Evolutionary conservation across 768 basidiomycete genomes (phyloP).

Genomic region (Pisolithus orientalis): DNA sequence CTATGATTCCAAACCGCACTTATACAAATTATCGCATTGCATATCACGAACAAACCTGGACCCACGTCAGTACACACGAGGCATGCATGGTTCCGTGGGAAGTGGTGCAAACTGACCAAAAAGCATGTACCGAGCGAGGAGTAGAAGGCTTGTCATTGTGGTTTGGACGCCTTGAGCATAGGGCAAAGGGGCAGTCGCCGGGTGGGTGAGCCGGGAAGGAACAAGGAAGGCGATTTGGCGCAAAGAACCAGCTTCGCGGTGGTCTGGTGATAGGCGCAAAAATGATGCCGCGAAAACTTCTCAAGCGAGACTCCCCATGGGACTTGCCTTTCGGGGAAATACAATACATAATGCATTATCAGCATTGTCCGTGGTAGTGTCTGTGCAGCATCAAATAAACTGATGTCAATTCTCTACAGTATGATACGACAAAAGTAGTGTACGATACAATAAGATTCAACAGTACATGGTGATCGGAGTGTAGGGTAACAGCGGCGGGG

Average conservation of each 20-base stretch:
- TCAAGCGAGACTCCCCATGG: not conserved
- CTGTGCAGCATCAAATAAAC: not conserved
- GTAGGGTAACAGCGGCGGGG: conserved; percentile 14
- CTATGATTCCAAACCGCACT: conserved; percentile 67
- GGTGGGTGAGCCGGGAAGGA: conserved; percentile 22
- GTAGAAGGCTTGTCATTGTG: conserved; percentile 41
- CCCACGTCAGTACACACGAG: conserved; percentile 1
- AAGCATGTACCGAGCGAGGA: conserved; percentile 49
- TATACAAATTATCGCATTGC: conserved; percentile 58
- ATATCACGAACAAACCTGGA: conserved; percentile 54
- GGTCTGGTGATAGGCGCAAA: conserved; percentile 8
- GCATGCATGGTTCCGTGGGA: not conserved
- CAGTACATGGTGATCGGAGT: conserved; percentile 8
- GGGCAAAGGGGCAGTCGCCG: conserved; percentile 23
- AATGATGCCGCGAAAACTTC: not conserved
- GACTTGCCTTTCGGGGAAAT: not conserved
- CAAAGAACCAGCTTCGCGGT: conserved; percentile 27
- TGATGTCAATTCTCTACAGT: not conserved
- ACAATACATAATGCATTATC: not conserved
- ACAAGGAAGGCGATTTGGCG: conserved; percentile 3
- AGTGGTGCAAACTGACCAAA: conserved; percentile 40
- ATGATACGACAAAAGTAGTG: conserved; percentile 10
- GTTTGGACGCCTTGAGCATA: conserved; percentile 24
- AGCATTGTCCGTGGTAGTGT: too few relatives aligned
- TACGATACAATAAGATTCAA: conserved; percentile 18